These are phyloP conservation scores for Smallanthus sonchifolius DNA, from an alignment of 129 eudicot species.

Conservation along the genomic window DNA sequence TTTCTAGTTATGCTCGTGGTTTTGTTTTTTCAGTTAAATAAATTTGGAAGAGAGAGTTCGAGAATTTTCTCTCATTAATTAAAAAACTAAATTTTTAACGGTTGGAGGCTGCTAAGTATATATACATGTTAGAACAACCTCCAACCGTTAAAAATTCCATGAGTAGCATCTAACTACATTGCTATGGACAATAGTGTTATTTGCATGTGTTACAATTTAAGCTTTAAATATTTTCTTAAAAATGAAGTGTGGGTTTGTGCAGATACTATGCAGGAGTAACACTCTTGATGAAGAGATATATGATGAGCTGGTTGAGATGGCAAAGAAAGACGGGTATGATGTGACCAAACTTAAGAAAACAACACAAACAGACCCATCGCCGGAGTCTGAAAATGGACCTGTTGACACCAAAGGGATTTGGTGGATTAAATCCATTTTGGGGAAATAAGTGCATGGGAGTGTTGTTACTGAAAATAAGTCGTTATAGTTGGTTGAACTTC, in stretches of 20 bases:
- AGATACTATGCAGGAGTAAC: slow-evolving; percentile 63
- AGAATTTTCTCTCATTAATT: no score
- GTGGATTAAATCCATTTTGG: slow-evolving; percentile 76
- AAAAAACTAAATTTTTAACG: no score
- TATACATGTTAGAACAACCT: no score
- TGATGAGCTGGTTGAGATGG: slow-evolving; percentile 49
- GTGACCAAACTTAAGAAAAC: slow-evolving; percentile 75
- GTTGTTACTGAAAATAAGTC: no score
- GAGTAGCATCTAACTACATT: no score
- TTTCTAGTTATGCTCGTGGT: no score
- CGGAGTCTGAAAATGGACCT: slow-evolving; percentile 41
- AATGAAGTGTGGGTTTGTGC: not conserved
- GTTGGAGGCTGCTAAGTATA: no score
- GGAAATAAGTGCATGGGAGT: slow-evolving; percentile 19
- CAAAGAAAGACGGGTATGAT: slow-evolving; percentile 62
- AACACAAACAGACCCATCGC: slow-evolving; percentile 57
- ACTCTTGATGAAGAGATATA: slow-evolving; percentile 54
- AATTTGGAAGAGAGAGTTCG: not conserved
- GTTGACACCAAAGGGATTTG: slow-evolving; percentile 68
- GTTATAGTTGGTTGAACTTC: no score
- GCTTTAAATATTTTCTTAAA: no score
- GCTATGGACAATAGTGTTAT: no score
- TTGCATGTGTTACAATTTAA: no score
- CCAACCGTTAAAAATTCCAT: no score
- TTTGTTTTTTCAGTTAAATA: not conserved